Evolutionary conservation across 2,329 filamentous ascomycete species (phyloP), one percentile per base, ranked within the genome.

Genomic region (Talaromyces albobiverticillius): DNA sequence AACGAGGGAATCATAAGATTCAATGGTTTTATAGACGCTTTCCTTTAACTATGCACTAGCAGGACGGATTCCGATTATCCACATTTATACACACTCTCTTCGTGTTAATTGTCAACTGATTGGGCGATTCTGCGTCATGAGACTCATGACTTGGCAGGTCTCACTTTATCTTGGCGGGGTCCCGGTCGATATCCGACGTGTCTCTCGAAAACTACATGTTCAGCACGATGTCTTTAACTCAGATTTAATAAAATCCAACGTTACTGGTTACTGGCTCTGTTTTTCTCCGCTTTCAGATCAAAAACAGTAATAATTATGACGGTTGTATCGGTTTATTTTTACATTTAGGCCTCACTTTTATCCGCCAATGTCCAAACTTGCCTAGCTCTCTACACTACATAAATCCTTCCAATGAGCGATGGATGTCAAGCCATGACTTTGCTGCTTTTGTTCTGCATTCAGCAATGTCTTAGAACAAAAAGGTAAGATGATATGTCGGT

Each of bases 111-210:
- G 32, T 36, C n/a, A 16, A 49, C n/a, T 49, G 46, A 38, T 14
- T 41, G 13, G 42, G 26, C 16, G 22, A 20, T 5, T 40, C 18
- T 5, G 36, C 32, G 31, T 42, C 36, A 18, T n/a, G n/a, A n/a
- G n/a, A n/a, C 26, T 29, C 26, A 14, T 16, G 26, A 50, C 4
- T 16, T 16, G 4, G 25, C 23, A 22, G n/a, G 47, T 50, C 47
- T 50, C 47, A 50, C 25, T 25, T 50, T 31, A 7, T 42, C 47
- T 50, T 50, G 38, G 36, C 36, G 23, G 16, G 8, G 25, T 49
- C 16, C 9, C 1, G 2, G 32, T 20, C n/a, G 20, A 38, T 47
- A 11, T 16, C 16, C 22, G 29, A 29, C 32, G 11, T 40, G 32
- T 3, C 10, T 2, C 18, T 20, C 11, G 20, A 40, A 14, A n/a